A percentile compares a stretch with the other conserved stretches of the same genome.
phyloP scores from a whole-genome alignment of 148 eudicot genomes.

The Selenicereus undatus region DNA sequence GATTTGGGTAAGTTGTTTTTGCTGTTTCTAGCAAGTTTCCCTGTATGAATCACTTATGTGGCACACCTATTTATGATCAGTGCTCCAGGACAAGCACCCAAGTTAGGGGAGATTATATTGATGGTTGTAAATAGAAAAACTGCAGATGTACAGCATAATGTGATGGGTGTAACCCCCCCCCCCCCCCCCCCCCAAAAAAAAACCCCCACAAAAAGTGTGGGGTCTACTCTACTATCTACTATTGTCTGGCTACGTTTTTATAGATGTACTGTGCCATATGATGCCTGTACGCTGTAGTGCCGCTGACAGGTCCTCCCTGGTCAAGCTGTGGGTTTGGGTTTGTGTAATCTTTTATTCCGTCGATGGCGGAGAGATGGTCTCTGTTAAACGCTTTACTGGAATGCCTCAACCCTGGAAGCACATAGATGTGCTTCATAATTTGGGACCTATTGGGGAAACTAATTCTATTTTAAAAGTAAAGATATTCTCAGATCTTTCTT shows the following conservation, averaged over 20 bases:
- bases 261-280: not conserved
- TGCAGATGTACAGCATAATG: not conserved
- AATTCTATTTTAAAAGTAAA: not conserved
- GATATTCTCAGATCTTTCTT: not conserved
- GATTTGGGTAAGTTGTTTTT: constrained; percentile 69
- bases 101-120: not conserved
- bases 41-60: not conserved
- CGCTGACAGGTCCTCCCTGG: not conserved
- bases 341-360: not conserved
- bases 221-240: not conserved
- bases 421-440: not conserved
- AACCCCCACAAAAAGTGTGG: not conserved
- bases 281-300: not conserved
- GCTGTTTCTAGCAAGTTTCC: not conserved
- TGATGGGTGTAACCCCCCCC: not conserved
- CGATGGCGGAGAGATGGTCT: not conserved
- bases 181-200: not conserved
- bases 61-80: not conserved
- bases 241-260: not conserved
- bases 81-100: not conserved
- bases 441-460: not conserved
- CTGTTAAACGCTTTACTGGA: not conserved
- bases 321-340: not conserved
- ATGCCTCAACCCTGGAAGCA: not conserved
- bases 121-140: not conserved